Conservation (phyloP, 371 early-diverging fungal species). For the Zopfochytrium polystomum region DNA sequence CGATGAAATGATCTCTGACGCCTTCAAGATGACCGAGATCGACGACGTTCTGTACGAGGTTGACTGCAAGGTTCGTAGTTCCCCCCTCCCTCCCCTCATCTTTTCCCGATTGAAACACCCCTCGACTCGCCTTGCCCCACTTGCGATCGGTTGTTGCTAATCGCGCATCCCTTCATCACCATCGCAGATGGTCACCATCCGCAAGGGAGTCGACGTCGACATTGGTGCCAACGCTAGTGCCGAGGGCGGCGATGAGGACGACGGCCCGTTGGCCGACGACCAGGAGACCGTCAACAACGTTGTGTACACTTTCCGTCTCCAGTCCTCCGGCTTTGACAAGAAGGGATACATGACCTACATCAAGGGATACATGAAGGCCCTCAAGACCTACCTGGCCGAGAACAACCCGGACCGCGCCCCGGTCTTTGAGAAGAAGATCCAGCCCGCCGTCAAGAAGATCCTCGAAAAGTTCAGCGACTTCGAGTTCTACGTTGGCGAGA, state of each 20-base stretch:
- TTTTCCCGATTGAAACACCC: background rate
- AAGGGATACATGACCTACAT: constrained; percentile 87
- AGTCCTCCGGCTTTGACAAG: constrained; percentile 80
- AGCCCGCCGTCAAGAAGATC: constrained; percentile 68
- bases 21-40: constrained; percentile 67
- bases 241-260: constrained; percentile 68
- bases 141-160: too few species aligned
- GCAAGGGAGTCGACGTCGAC: constrained; percentile 72
- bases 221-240: constrained; percentile 95
- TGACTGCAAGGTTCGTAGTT: constrained; percentile 63
- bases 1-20: constrained; percentile 92
- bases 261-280: constrained; percentile 62
- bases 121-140: too few species aligned
- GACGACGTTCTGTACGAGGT: constrained; percentile 75
- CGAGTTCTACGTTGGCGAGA: constrained; percentile 87
- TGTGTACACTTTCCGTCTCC: constrained; percentile 76
- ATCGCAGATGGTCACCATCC: constrained; percentile 58
- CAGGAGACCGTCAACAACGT: constrained; percentile 78
- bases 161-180: too few species aligned
- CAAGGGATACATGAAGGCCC: constrained; percentile 88
- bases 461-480: constrained; percentile 78
- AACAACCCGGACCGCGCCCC: constrained; percentile 66
- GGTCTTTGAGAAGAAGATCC: constrained; percentile 66
- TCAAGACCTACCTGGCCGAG: constrained; percentile 61
- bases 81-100: background rate